phyloP scores from a whole-genome alignment of 2,329 filamentous ascomycete genomes.

The Paracoccidioides lutzii region DNA sequence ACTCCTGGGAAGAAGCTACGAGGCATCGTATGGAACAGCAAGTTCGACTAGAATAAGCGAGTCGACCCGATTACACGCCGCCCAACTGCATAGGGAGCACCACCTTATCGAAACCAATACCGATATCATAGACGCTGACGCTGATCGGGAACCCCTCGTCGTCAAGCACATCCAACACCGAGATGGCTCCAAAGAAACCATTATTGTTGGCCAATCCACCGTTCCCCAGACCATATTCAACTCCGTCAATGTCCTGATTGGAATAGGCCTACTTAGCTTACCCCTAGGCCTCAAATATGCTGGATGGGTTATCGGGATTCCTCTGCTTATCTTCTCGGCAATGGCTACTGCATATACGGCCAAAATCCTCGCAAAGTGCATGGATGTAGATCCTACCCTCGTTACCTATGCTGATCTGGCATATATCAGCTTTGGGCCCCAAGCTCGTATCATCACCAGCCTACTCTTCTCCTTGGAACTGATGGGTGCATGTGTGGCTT shows the following conservation, averaged over 20 bases:
- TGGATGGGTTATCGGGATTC: conserved; percentile 73
- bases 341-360: conserved; percentile 74
- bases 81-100: conserved; percentile 41
- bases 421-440: conserved; percentile 75
- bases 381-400: conserved; percentile 70
- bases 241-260: conserved; percentile 84
- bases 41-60: conserved; percentile 42
- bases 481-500: conserved; percentile 73
- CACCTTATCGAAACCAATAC: conserved; percentile 29
- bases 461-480: conserved; percentile 80
- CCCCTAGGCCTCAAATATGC: conserved; percentile 78
- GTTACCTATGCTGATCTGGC: conserved; percentile 93
- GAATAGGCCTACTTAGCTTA: conserved; percentile 76
- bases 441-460: conserved; percentile 68
- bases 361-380: conserved; percentile 70
- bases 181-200: conserved; percentile 69
- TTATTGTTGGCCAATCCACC: conserved; percentile 87
- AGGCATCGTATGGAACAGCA: conserved; percentile 48
- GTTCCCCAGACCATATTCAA: conserved; percentile 94
- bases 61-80: conserved; percentile 43
- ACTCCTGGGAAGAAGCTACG: conserved; percentile 50
- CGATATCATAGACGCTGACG: conserved; percentile 42
- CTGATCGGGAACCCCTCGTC: conserved; percentile 61
- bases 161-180: conserved; percentile 76
- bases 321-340: conserved; percentile 61